A percentile compares a stretch with the other conserved stretches of the same genome.
These are phyloP conservation scores for Russula virescens DNA, from an alignment of 768 basidiomycete species.

Conservation along the genomic window DNA sequence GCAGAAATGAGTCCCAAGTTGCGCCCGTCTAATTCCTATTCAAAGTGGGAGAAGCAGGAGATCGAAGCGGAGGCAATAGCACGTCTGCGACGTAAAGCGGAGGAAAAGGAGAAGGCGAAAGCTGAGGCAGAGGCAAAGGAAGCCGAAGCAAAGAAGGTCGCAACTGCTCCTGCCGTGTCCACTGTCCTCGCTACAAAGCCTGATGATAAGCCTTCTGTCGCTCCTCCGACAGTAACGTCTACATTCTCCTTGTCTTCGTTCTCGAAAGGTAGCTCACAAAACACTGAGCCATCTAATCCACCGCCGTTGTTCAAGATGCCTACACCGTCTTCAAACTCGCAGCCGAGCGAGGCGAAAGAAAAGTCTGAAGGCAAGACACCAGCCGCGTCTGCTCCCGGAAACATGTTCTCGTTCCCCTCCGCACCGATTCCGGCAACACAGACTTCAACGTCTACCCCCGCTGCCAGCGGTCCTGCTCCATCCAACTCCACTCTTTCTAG, in stretches of 20 bases:
- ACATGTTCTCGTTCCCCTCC: slow-evolving; percentile 17
- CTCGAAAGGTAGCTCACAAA: background rate
- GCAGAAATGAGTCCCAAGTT: slow-evolving; percentile 52
- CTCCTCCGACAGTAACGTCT: background rate
- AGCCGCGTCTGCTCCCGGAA: background rate
- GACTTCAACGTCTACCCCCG: background rate
- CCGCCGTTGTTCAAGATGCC: slow-evolving; percentile 9
- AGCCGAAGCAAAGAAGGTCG: slow-evolving; percentile 31
- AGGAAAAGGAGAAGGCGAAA: slow-evolving; percentile 30
- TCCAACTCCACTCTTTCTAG: slow-evolving; percentile 27
- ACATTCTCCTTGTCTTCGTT: slow-evolving; percentile 1
- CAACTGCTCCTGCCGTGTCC: background rate
- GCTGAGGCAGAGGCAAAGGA: slow-evolving; percentile 22
- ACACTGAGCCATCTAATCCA: background rate
- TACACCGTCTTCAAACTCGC: background rate
- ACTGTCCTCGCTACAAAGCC: background rate
- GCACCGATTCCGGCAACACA: background rate
- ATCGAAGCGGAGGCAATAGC: slow-evolving; percentile 74
- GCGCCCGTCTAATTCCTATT: slow-evolving; percentile 43
- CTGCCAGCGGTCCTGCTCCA: slow-evolving; percentile 12
- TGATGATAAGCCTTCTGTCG: slow-evolving; percentile 10
- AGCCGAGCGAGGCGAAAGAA: background rate
- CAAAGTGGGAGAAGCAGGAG: slow-evolving; percentile 86
- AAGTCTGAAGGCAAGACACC: slow-evolving; percentile 12
- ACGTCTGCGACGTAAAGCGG: slow-evolving; percentile 53